Base-by-base conservation (phyloP, 768 basidiomycete species). In the Baorangia bicolor region DNA sequence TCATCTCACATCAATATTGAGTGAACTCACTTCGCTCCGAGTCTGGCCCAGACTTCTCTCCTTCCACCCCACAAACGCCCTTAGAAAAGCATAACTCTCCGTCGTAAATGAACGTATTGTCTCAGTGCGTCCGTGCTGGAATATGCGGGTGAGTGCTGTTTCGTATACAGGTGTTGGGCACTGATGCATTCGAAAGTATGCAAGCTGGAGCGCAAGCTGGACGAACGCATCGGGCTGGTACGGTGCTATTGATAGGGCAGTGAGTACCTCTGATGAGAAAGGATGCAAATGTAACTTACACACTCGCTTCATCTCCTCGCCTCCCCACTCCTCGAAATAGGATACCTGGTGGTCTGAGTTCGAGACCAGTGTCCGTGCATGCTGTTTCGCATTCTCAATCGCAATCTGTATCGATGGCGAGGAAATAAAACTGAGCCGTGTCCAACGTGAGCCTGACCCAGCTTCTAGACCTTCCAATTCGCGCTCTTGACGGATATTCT, bases 171-270 rank as follows among this genome's bases (percentile, higher is more conserved):
- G 92, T 4, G 92, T 91, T 63, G 92, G 87, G 55, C 77, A 73
- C 12, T 84, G 85, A 43, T 86, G 88, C 21, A 85, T 83, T 67
- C 81, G 83, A 74, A 89, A 92, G 87, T 90, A 97, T 4, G 94
- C 94, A 11, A 97, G 81, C 67, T 98, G 95, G 20, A 97, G 77
- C 0, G 85, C 90, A 81, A 96, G 89, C 68, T 98, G 95, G 46
- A 96, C 81, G 73, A 83, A 97, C 1, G 90, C 90, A 66, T 98
- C 95, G 0, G 94, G 85, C 5, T 82, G 74, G 20, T 81, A 70
- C 38, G 78, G 77, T 43, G 78, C 85, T 87, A 8, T 47, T 27
- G 14, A 21, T 50, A 16, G 38, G 27, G 30, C 5, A 31, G 5
- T 55, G 25, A 58, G 39, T 30, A 38, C 0, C 0, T 39, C 2